These are phyloP conservation scores for Penicillium sp. DNA, from an alignment of 2,329 filamentous ascomycete species.

Conservation along the genomic window DNA sequence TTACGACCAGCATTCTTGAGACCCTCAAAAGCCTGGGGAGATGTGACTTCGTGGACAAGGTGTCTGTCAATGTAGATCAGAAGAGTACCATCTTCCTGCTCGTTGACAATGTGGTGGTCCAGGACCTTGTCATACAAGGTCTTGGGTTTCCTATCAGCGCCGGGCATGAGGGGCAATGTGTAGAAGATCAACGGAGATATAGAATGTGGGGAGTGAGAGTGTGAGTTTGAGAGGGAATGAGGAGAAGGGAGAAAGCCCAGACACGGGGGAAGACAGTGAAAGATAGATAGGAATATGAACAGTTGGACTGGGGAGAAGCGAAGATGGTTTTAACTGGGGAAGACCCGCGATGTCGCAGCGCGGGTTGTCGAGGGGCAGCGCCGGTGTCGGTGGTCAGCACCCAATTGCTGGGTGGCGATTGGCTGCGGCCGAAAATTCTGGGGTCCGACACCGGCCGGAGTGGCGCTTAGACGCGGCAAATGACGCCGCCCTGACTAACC, in stretches of 20 bases:
- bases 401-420: conserved; percentile 16
- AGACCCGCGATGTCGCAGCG: conserved; percentile 30
- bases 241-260: too few species aligned
- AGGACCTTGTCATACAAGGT: conserved; percentile 98
- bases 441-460: too few species aligned
- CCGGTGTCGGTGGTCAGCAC: conserved; percentile 34
- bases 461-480: too few species aligned
- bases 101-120: conserved; percentile 84
- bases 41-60: conserved; percentile 96
- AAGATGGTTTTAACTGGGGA: too few species aligned
- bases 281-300: too few species aligned
- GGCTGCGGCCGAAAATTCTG: too few species aligned
- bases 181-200: too few species aligned
- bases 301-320: too few species aligned
- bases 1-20: conserved; percentile 77
- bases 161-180: conserved; percentile 57
- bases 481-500: too few species aligned
- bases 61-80: conserved; percentile 93
- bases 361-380: conserved; percentile 25
- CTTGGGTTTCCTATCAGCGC: conserved; percentile 60
- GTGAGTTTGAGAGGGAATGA: too few species aligned
- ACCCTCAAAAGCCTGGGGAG: conserved; percentile 95
- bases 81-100: conserved; percentile 86
- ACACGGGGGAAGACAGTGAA: too few species aligned
- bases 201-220: too few species aligned